Percentiles rank a stretch among this genome's conserved stretches.
phyloP scores from a whole-genome alignment of 2,329 filamentous ascomycete genomes.

The Fusarium devonianum region DNA sequence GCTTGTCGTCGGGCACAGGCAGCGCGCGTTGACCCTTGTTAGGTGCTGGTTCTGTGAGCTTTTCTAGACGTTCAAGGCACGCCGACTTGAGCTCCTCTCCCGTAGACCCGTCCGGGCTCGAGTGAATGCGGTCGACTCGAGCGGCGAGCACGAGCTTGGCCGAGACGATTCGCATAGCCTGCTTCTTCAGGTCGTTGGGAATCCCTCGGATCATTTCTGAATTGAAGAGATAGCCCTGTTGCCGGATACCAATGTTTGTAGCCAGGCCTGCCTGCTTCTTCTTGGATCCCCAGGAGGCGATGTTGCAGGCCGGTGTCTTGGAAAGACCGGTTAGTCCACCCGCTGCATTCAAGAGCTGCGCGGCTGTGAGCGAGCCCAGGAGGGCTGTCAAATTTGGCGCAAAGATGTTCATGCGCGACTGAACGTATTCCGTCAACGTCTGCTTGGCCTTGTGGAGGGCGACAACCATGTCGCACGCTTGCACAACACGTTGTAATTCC shows the following conservation, averaged over 20 bases:
- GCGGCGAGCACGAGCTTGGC: conserved; percentile 95
- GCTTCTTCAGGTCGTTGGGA: conserved; percentile 84
- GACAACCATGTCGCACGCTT: conserved; percentile 88
- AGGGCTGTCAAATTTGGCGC: conserved; percentile 92
- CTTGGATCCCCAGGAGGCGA: conserved; percentile 89
- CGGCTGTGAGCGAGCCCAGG: conserved; percentile 90
- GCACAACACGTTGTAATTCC: conserved; percentile 76
- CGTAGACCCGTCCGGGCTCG: conserved; percentile 79
- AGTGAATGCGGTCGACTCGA: conserved; percentile 85
- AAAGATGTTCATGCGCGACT: conserved; percentile 95
- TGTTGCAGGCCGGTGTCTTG: conserved; percentile 92
- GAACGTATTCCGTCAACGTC: conserved; percentile 89
- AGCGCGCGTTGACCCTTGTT: conserved; percentile 89
- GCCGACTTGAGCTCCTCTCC: conserved; percentile 84
- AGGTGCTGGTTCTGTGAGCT: conserved; percentile 87
- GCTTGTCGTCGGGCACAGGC: conserved; percentile 94
- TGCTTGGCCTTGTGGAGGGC: conserved; percentile 86
- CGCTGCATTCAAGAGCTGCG: conserved; percentile 93
- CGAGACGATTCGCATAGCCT: conserved; percentile 93
- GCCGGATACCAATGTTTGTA: conserved; percentile 87
- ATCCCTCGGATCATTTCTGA: conserved; percentile 88
- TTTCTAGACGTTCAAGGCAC: conserved; percentile 86
- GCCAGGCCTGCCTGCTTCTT: conserved; percentile 85
- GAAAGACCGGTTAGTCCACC: conserved; percentile 88
- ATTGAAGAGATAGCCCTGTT: conserved; percentile 93